Percentiles rank a stretch among this genome's conserved stretches.
Conservation (phyloP, 306 rosid genomes). For the Prunus mongolica region DNA sequence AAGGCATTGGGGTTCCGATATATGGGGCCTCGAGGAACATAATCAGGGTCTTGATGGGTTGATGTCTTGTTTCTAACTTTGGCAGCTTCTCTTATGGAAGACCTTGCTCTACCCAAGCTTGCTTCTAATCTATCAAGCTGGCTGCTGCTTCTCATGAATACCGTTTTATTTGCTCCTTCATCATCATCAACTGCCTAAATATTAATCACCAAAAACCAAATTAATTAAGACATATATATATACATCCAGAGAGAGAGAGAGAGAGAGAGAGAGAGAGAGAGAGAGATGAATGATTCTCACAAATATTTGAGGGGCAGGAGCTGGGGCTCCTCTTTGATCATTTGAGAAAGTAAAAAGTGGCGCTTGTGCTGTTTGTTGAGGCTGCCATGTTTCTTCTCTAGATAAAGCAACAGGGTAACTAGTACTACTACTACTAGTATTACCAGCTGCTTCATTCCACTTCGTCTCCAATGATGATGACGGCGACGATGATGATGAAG, state of each 20-base stretch:
- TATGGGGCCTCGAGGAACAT: slow-evolving; percentile 49
- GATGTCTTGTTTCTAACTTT: slow-evolving; percentile 29
- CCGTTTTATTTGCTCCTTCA: too few relatives aligned
- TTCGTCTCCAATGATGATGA: neutral
- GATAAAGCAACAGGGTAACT: neutral
- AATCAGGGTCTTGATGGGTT: slow-evolving; percentile 32
- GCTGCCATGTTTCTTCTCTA: neutral
- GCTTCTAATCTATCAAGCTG: slow-evolving; percentile 30
- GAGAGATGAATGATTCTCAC: too few relatives aligned
- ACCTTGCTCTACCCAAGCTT: slow-evolving; percentile 39
- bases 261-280: too few relatives aligned
- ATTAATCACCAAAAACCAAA: too few relatives aligned
- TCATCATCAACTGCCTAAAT: too few relatives aligned
- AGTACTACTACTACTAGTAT: neutral
- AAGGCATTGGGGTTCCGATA: slow-evolving; percentile 47
- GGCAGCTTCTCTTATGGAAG: slow-evolving; percentile 45
- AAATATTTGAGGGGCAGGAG: neutral
- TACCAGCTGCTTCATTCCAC: neutral
- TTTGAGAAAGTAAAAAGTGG: neutral
- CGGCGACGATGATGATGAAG: neutral
- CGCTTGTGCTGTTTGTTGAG: neutral
- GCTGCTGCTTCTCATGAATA: neutral
- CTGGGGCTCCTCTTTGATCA: neutral
- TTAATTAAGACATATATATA: too few relatives aligned
- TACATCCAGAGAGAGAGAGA: too few relatives aligned